These are phyloP conservation scores for Geranium rotundifolium DNA, from an alignment of 345 rosid species.

Conservation along the genomic window DNA sequence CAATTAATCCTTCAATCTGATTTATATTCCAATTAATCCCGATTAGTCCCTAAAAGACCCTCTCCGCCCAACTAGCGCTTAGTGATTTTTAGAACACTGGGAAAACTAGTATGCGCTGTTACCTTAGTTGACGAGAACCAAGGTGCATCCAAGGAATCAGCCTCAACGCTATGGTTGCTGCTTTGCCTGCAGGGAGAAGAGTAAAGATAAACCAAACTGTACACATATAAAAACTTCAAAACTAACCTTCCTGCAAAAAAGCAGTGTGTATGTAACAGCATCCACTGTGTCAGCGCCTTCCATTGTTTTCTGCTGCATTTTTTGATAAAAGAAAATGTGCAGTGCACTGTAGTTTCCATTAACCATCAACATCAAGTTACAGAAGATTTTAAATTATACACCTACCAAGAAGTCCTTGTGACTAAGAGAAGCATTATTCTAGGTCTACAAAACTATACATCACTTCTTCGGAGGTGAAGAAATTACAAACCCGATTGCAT, in stretches of 20 bases:
- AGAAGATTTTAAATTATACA: not conserved
- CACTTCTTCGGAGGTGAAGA: not conserved
- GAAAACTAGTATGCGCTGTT: constrained; percentile 28
- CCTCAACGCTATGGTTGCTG: constrained; percentile 53
- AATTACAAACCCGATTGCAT: not conserved
- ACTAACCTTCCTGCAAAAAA: too few species aligned
- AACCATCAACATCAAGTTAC: not conserved
- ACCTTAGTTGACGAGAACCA: constrained; percentile 79
- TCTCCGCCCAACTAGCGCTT: too few species aligned
- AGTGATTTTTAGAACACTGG: too few species aligned
- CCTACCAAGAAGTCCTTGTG: not conserved
- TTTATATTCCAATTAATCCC: too few species aligned
- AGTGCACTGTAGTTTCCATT: not conserved
- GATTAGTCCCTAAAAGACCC: too few species aligned
- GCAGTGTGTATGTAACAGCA: too few species aligned
- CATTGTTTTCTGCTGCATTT: not conserved
- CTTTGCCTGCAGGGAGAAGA: constrained; percentile 29
- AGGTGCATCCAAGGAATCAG: constrained; percentile 62
- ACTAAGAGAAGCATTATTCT: not conserved
- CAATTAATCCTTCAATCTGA: too few species aligned
- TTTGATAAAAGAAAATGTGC: not conserved
- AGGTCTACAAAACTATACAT: not conserved
- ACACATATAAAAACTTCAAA: too few species aligned
- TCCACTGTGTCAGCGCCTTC: constrained; percentile 9
- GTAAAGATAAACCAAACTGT: constrained; percentile 20